Evolutionary conservation across 768 basidiomycete species (phyloP).

Genomic region (Tricholoma flavovirens): DNA sequence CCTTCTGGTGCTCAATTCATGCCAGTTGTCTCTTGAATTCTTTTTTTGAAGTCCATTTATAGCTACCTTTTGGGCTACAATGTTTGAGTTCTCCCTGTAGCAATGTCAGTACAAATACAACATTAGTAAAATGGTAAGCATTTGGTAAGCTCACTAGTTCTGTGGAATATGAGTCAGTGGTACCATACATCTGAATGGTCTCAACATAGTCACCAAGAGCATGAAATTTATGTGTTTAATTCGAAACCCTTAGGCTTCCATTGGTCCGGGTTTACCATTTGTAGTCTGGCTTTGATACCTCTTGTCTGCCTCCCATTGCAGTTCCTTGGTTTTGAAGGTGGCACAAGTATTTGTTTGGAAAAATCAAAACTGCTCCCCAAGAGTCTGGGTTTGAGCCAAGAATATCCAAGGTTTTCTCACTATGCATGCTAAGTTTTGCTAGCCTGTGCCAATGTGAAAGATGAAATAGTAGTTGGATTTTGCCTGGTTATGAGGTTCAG

Average conservation of each 20-base stretch:
- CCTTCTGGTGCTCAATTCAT: no score
- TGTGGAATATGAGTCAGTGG: not conserved
- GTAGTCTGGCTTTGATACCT: not conserved
- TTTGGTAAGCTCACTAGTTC: not conserved
- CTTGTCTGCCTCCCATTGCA: not conserved
- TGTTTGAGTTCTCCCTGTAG: conserved; percentile 11
- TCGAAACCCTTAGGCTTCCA: no score
- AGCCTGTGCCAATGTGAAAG: not conserved
- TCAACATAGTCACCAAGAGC: not conserved
- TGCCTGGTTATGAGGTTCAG: not conserved
- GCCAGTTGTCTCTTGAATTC: conserved; percentile 2
- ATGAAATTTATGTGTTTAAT: not conserved
- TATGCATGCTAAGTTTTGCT: not conserved
- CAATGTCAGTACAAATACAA: not conserved
- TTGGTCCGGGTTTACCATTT: no score
- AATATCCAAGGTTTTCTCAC: not conserved
- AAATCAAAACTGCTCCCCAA: not conserved
- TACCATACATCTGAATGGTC: not conserved
- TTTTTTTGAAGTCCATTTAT: conserved; percentile 6
- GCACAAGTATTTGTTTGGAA: not conserved
- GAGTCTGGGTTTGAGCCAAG: not conserved
- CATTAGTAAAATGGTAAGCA: not conserved
- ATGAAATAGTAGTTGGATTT: not conserved
- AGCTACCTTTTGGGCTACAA: conserved; percentile 5
- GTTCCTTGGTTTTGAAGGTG: not conserved